These are phyloP conservation scores for Zelonia costaricensis DNA, from an alignment of 208 protist genomes.

Conservation along the genomic window DNA sequence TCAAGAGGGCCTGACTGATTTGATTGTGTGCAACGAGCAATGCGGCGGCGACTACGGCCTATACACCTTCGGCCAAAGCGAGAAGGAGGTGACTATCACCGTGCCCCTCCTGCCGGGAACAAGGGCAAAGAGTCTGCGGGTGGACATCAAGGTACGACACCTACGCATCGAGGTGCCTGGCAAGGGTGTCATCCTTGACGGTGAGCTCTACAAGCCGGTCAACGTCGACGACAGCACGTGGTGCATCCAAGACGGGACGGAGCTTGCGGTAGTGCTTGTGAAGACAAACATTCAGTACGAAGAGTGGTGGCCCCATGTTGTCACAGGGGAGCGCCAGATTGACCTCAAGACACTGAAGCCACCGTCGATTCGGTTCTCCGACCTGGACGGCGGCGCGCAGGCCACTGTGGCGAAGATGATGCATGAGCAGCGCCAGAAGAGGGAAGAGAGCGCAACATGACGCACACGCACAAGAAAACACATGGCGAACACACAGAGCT, in stretches of 20 bases:
- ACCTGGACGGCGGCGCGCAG: conserved; percentile 82
- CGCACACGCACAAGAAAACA: too few relatives aligned
- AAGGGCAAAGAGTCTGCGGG: conserved; percentile 53
- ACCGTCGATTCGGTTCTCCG: conserved; percentile 66
- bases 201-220: conserved; percentile 75
- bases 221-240: conserved; percentile 84
- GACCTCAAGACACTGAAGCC: conserved; percentile 90
- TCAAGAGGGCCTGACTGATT: conserved; percentile 63
- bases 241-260: conserved; percentile 72
- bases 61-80: conserved; percentile 82
- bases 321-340: conserved; percentile 70
- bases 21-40: conserved; percentile 80
- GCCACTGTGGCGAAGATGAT: conserved; percentile 92
- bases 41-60: conserved; percentile 80
- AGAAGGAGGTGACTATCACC: conserved; percentile 73
- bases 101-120: conserved; percentile 59
- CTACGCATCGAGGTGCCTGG: conserved; percentile 54
- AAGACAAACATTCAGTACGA: conserved; percentile 87
- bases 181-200: conserved; percentile 51
- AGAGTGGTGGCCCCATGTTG: conserved; percentile 89
- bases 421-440: conserved; percentile 68
- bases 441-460: too few relatives aligned
- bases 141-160: conserved; percentile 45
- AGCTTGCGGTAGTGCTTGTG: conserved; percentile 63
- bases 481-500: neutral